A percentile compares a stretch with the other conserved stretches of the same genome.
Conservation (phyloP, 2,329 filamentous ascomycete species). For the Hypoxylon sp. region DNA sequence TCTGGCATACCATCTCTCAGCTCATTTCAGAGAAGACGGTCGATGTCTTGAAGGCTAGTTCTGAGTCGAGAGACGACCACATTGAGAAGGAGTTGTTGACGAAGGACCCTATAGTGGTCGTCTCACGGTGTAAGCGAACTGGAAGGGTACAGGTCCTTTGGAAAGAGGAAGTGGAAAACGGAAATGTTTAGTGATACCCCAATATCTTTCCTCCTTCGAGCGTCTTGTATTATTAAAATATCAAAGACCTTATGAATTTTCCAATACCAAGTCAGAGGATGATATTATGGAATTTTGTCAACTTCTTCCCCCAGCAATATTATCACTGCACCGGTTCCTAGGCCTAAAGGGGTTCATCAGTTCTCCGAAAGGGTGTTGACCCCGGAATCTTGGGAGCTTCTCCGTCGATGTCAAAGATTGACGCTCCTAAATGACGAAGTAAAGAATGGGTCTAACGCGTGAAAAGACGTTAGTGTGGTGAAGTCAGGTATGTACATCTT, state of each 20-base stretch:
- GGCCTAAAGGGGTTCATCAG: too few relatives aligned
- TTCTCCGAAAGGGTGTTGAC: too few relatives aligned
- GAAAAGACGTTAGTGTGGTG: too few relatives aligned
- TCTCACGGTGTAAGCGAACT: constrained; percentile 30
- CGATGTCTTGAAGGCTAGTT: constrained; percentile 39
- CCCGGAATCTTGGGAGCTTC: too few relatives aligned
- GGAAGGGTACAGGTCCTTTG: constrained; percentile 39
- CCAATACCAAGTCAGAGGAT: background rate
- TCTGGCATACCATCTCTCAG: constrained; percentile 46
- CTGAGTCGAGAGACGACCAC: constrained; percentile 38
- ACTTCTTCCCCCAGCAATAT: background rate
- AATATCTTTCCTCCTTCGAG: background rate
- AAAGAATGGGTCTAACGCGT: too few relatives aligned
- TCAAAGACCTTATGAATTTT: background rate
- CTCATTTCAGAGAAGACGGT: constrained; percentile 44
- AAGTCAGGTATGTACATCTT: background rate
- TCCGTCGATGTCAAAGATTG: too few relatives aligned
- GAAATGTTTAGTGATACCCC: constrained; percentile 16
- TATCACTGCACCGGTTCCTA: background rate
- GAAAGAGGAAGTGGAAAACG: constrained; percentile 24
- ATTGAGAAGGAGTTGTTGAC: constrained; percentile 9
- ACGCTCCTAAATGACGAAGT: too few relatives aligned
- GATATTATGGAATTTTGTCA: too few relatives aligned
- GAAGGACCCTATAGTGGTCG: constrained; percentile 31
- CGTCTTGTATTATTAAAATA: background rate